These are phyloP conservation scores for Epichloe coenophiala DNA, from an alignment of 2,329 filamentous ascomycete species.

Conservation along the genomic window DNA sequence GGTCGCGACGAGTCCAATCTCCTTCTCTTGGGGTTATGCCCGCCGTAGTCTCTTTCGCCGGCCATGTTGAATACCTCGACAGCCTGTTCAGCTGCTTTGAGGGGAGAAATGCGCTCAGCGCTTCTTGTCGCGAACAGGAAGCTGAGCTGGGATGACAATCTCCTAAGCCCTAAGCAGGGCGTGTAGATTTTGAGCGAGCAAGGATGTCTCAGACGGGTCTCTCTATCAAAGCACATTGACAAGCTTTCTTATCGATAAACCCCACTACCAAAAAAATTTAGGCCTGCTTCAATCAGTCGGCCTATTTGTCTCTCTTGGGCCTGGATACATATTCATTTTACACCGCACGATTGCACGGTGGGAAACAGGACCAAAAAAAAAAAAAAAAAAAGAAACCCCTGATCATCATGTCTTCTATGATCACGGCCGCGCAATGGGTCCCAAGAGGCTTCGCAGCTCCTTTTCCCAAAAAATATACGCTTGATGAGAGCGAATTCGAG, in stretches of 20 bases:
- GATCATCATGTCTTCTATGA: constrained; percentile 55
- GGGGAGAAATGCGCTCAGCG: not conserved
- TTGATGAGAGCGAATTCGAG: constrained; percentile 63
- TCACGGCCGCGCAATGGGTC: constrained; percentile 64
- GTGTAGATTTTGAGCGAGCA: constrained; percentile 10
- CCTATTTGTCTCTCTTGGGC: not conserved
- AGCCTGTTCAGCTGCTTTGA: not conserved
- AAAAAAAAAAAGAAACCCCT: not conserved
- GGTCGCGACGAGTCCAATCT: constrained; percentile 21
- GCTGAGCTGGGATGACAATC: not conserved
- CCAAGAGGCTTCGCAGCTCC: constrained; percentile 63
- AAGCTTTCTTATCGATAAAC: constrained; percentile 25
- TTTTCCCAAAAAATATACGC: constrained; percentile 61
- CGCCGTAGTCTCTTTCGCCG: constrained; percentile 24
- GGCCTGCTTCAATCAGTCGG: constrained; percentile 3
- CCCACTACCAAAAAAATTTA: constrained; percentile 24
- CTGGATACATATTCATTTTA: not conserved
- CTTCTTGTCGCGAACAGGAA: not conserved
- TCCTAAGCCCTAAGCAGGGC: not conserved
- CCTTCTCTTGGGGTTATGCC: constrained; percentile 26
- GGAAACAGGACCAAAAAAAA: not conserved
- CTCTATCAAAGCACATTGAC: not conserved
- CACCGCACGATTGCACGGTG: not conserved
- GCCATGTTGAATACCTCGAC: constrained; percentile 13
- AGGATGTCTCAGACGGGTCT: too few relatives aligned